Conservation (phyloP, 2,329 filamentous ascomycete genomes). For the Clonostachys solani region DNA sequence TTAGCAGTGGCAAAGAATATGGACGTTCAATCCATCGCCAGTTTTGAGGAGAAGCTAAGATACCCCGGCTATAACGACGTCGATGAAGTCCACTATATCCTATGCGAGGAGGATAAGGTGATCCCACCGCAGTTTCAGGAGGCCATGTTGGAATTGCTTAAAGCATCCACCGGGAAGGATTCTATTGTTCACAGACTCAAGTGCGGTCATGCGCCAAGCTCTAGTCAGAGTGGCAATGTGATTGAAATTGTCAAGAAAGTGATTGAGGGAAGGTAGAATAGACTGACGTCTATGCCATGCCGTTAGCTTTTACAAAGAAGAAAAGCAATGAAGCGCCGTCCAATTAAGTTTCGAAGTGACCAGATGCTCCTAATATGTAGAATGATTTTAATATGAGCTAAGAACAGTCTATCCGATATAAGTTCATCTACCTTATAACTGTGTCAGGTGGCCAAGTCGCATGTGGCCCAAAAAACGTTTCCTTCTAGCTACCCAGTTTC, state of each 20-base stretch:
- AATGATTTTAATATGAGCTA: too few species aligned
- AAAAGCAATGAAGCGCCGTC: too few species aligned
- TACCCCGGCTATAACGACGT: not conserved
- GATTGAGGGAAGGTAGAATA: too few species aligned
- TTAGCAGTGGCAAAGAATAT: slow-evolving; percentile 1
- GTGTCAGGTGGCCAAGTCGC: too few species aligned
- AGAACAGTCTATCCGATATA: too few species aligned
- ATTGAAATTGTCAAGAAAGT: not conserved
- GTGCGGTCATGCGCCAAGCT: not conserved
- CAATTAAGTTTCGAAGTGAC: too few species aligned
- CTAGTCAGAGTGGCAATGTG: not conserved
- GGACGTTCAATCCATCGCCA: not conserved
- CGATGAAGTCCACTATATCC: not conserved
- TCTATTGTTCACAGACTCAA: not conserved
- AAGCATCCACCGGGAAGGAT: not conserved
- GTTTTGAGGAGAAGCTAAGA: not conserved
- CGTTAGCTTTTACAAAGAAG: too few species aligned
- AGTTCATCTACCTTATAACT: too few species aligned
- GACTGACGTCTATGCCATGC: too few species aligned
- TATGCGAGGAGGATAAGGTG: slow-evolving; percentile 1
- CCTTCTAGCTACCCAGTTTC: too few species aligned
- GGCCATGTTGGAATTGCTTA: not conserved
- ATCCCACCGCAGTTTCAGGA: not conserved
- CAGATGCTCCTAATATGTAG: too few species aligned
- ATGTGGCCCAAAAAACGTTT: too few species aligned